Base-by-base conservation (phyloP, 768 basidiomycete genomes). In the Suillus subluteus region DNA sequence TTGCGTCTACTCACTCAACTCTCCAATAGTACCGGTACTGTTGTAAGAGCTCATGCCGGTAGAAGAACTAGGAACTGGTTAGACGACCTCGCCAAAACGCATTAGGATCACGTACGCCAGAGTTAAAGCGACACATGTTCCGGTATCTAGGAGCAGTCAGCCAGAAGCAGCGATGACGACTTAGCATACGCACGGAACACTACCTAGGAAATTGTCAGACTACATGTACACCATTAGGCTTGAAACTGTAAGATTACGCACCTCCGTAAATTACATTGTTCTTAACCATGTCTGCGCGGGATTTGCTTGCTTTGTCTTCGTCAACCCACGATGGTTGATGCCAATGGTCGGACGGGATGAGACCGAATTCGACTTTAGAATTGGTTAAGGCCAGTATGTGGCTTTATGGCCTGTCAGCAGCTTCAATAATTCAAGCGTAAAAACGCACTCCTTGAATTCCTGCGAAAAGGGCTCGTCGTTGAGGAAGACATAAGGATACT, bases 41-140 rank as follows among this genome's bases (percentile, higher is more conserved):
- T 68, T 89, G 83, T 56, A 96, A 79, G 11, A 96, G 79, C 65
- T 90, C 87, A 68, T 96, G 95, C 52, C 85, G 83, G 80, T 87
- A 96, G 80, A 97, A 96, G 81, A 91, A 93, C 88, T 94, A 66
- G 11, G 40, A 56, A 62, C 66, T 8, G 72, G 63, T 62, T 21
- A 61, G 15, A 44, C 18, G 46, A 26, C 26, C 21, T 37, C 50
- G 41, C 26, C 6, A 58, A 18, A 62, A 12, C 15, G 11, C 62
- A 37, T 30, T 26, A 43, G 52, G 35, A 40, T 1, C 68, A 56
- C 88, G 69, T 77, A 94, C 93, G 40, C 94, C 95, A 58, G 93
- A 95, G 79, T 96, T 95, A 79, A 90, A 98, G 13, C 96, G 88
- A 78, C 96, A 98, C 96, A 98, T 97, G 71, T 97, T 95, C 48